Evolutionary conservation across 2,329 filamentous ascomycete genomes (phyloP).

Genomic region (Fusarium albosuccineum): DNA sequence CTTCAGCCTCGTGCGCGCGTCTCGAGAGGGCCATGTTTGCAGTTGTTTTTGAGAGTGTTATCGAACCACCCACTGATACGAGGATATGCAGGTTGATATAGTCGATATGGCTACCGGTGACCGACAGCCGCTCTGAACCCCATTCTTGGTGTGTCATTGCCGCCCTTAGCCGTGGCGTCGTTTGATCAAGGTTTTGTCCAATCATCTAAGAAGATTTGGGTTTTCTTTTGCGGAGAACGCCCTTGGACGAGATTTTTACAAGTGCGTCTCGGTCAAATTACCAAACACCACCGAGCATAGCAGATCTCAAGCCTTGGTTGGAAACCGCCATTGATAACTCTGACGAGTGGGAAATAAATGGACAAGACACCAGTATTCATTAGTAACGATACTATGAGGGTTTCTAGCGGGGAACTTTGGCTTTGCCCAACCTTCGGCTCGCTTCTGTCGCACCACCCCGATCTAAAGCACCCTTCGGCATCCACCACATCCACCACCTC

Average conservation of each 20-base stretch:
- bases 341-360: too few species aligned
- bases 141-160: constrained; percentile 2
- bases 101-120: constrained; percentile 16
- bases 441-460: too few species aligned
- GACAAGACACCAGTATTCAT: too few species aligned
- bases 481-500: too few species aligned
- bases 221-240: background rate
- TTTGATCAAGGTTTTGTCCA: background rate
- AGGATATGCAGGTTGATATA: background rate
- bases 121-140: constrained; percentile 29
- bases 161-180: background rate
- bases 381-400: too few species aligned
- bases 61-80: constrained; percentile 5
- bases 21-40: constrained; percentile 45
- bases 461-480: too few species aligned
- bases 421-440: too few species aligned
- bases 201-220: background rate
- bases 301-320: too few species aligned
- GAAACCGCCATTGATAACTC: too few species aligned
- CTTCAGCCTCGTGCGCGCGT: constrained; percentile 47
- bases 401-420: too few species aligned
- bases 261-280: background rate
- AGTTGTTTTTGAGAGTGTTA: constrained; percentile 3
- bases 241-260: background rate
- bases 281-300: background rate